Evolutionary conservation across 331 rosid genomes (phyloP).

Genomic region (Rhamnella rubrinervis): DNA sequence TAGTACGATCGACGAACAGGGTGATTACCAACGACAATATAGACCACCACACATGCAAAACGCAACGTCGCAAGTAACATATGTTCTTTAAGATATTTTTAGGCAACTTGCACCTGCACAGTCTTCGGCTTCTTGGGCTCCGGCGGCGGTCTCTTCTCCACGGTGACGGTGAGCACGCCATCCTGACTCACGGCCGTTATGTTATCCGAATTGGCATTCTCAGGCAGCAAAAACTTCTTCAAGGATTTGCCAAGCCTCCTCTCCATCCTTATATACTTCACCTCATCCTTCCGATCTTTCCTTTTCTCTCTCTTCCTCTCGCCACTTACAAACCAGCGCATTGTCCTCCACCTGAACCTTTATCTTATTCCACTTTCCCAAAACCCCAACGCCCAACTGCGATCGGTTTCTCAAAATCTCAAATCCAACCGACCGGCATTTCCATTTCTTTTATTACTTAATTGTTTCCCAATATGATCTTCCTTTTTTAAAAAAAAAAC

Average conservation of each 20-base stretch:
- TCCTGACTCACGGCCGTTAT: constrained; percentile 71
- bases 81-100: not conserved
- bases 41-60: too few species aligned
- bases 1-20: too few species aligned
- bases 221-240: constrained; percentile 79
- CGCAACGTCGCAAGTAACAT: too few species aligned
- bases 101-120: constrained; percentile 69
- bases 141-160: constrained; percentile 79
- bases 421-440: too few species aligned
- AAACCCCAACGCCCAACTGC: too few species aligned
- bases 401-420: too few species aligned
- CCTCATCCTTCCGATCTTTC: constrained; percentile 47
- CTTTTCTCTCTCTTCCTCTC: constrained; percentile 83
- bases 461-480: too few species aligned
- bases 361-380: too few species aligned
- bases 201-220: constrained; percentile 58
- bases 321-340: constrained; percentile 40
- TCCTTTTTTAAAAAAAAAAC: too few species aligned
- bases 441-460: too few species aligned
- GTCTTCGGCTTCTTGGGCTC: constrained; percentile 85
- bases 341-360: constrained; percentile 48
- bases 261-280: constrained; percentile 76
- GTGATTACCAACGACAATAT: not conserved
- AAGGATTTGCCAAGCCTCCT: constrained; percentile 72
- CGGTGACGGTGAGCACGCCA: constrained; percentile 77